Evolutionary conservation across 345 rosid species (phyloP), one percentile per base, ranked within the genome.

Genomic region (Gossypium stocksii): DNA sequence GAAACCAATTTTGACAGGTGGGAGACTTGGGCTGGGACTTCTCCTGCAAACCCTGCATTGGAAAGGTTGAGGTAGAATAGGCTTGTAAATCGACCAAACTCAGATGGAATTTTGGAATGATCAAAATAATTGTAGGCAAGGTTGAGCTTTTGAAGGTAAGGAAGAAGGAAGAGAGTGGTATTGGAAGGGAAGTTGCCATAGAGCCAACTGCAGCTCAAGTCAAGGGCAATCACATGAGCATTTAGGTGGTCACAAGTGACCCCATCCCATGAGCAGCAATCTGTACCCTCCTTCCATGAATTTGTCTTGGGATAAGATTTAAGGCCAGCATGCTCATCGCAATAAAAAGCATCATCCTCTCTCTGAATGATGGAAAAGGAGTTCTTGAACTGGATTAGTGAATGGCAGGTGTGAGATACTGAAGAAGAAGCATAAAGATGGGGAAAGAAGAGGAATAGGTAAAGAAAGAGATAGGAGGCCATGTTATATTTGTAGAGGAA

Each of bases 251-350:
- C 79, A 4, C 79, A 83, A 0, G 61, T 75, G 14, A 81, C 74
- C 0, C 85, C 83, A 67, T 81, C 80, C 80, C 83, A 77, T 13
- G 16, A 75, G 72, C 84, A 81, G 61, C 81, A 81, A 64, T 79
- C 72, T 0, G 46, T 45, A 7, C 68, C 80, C 7, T 61, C 57
- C 8, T 65, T 76, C 82, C 78, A 82, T 1, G 74, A 76, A 2
- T 15, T 25, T 5, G 22, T 82, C 52, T 72, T 48, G 1, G 67
- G 62, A 34, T 70, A 27, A 58, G 52, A 13, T n/a, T 71, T 7
- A 17, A 0, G 3, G 15, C 62, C 62, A 10, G 11, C 60, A 46
- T n/a, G n/a, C n/a, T 1, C 4, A 29, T 29, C 0, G 34, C 5
- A 29, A 29, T 0, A 0, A 0, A 0, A 4, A 1, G 41, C 2